These are phyloP conservation scores for Amoebophrya sp. DNA, from an alignment of 169 alveolate genomes.

Conservation along the genomic window DNA sequence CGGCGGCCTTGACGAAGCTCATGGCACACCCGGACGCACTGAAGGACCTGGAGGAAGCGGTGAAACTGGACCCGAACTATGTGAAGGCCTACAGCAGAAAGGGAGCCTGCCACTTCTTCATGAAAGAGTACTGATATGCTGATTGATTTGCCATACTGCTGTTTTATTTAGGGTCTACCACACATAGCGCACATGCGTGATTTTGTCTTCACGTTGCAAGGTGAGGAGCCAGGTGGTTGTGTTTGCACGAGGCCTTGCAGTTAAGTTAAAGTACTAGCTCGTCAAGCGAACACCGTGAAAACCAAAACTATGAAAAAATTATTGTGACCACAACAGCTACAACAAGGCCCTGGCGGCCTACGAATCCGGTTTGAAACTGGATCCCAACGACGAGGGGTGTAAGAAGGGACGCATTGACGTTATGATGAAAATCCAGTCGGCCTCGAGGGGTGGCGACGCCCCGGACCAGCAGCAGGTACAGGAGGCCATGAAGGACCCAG, in stretches of 20 bases:
- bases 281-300: too few relatives aligned
- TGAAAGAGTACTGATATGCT: conserved; percentile 95
- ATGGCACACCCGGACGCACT: conserved; percentile 90
- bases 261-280: too few relatives aligned
- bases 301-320: too few relatives aligned
- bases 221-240: too few relatives aligned
- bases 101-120: conserved; percentile 83
- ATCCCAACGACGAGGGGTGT: conserved; percentile 80
- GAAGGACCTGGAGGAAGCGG: conserved; percentile 84
- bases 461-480: conserved; percentile 57
- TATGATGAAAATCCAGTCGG: conserved; percentile 58
- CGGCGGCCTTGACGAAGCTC: conserved; percentile 89
- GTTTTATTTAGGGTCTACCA: too few relatives aligned
- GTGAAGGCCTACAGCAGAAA: conserved; percentile 93
- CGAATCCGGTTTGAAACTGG: conserved; percentile 87
- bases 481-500: conserved; percentile 94
- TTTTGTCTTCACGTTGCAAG: too few relatives aligned
- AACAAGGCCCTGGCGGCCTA: conserved; percentile 92
- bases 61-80: conserved; percentile 89
- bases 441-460: conserved; percentile 52
- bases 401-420: conserved; percentile 68
- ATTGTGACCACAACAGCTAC: too few relatives aligned
- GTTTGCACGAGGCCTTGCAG: too few relatives aligned
- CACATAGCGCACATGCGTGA: too few relatives aligned
- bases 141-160: too few relatives aligned